These are phyloP conservation scores for Geoglossum glabrum DNA, from an alignment of 495 filamentous ascomycete genomes.

Conservation along the genomic window DNA sequence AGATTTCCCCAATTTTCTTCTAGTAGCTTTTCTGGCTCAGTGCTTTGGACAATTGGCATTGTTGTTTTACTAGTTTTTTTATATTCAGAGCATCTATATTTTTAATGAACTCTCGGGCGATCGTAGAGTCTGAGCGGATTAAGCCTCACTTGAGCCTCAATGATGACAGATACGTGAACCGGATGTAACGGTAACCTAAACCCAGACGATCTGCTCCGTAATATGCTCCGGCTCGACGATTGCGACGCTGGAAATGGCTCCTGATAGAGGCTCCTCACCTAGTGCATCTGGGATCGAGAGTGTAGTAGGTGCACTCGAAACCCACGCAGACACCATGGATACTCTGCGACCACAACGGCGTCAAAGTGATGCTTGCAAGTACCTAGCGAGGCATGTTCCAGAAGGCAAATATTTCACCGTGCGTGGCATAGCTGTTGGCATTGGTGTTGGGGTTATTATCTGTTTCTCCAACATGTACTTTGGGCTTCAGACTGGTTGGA, in stretches of 20 bases:
- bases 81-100: neutral
- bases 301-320: neutral
- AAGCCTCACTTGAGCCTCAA: neutral
- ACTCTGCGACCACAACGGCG: neutral
- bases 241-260: constrained; percentile 16
- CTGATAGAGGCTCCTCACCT: constrained; percentile 15
- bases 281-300: neutral
- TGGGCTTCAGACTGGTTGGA: constrained; percentile 92
- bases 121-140: neutral
- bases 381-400: constrained; percentile 16
- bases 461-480: constrained; percentile 97
- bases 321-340: neutral
- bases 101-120: too few species aligned
- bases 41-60: neutral
- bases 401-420: constrained; percentile 51
- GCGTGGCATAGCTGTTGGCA: constrained; percentile 59
- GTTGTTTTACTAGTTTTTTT: neutral
- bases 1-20: neutral
- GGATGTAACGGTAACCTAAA: too few species aligned
- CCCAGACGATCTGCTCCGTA: constrained; percentile 10
- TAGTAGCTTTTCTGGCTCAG: neutral
- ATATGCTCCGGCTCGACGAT: constrained; percentile 10
- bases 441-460: constrained; percentile 71
- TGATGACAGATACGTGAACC: neutral
- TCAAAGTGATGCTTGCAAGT: constrained; percentile 19